Evolutionary conservation across 805 yeast species (phyloP), one percentile per base, ranked within the genome.

Genomic region (Yarrowia bubula): DNA sequence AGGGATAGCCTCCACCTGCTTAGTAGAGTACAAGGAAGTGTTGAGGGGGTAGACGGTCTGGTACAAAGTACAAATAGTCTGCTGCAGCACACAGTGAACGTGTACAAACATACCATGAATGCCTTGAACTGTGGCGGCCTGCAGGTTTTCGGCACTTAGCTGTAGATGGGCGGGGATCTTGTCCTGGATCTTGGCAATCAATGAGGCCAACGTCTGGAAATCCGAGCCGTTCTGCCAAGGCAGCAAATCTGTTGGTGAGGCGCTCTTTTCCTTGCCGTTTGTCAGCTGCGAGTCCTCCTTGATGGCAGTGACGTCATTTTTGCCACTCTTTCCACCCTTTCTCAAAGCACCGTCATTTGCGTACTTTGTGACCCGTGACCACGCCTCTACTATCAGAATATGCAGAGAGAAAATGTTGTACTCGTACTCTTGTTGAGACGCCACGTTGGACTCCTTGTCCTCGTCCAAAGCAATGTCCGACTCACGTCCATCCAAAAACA

Each of bases 1-100:
- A 31, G 77, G 76, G 4, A 62, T 62, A 4, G 42, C 47, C 5
- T 38, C 44, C 22, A 43, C 42, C 14, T 58, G 64, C 14, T 43
- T 18, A 4, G 38, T 22, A 1, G 61, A 39, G 32, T 44, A 17
- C 14, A 39, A 15, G 3, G 66, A 28, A 2, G 46, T 68, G 57
- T 70, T 70, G 60, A 71, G 71, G 3, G 77, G 76, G 63, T 71
- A 74, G 13, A 75, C 68, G 43, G 74, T 69, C 28, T 75, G 72
- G 65, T 73, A 72, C 18, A 75, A 67, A 8, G 74, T 69, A 65
- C 75, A 73, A 13, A 65, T 64, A 13, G 73, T 69, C 39, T 72
- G 73, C 41, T 70, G 74, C 8, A 74, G 67, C 32, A 70, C 72
- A 38, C 70, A 70, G 65, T 75, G 77, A 48, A 74, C 68, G 66